Conservation (phyloP, 331 rosid genomes). For the Acacia concinna region DNA sequence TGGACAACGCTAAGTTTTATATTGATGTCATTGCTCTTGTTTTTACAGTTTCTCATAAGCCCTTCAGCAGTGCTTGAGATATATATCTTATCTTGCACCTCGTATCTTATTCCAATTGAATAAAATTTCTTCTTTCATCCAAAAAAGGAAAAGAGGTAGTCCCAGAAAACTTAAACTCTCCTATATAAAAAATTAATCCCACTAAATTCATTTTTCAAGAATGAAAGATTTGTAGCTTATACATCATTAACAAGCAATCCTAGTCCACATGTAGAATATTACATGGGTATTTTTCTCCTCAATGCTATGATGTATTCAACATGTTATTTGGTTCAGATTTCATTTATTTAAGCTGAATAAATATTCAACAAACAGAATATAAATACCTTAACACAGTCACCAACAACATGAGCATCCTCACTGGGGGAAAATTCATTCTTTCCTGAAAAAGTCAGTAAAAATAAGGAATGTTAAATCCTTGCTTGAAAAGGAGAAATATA, state of each 20-base stretch:
- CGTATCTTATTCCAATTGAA: not conserved
- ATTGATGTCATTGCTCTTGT: not conserved
- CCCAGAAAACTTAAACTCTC: not conserved
- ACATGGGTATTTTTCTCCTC: not conserved
- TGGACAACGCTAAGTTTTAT: not conserved
- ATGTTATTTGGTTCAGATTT: not conserved
- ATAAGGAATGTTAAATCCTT: slow-evolving; percentile 17
- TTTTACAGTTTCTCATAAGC: not conserved
- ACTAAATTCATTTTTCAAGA: not conserved
- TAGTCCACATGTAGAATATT: not conserved
- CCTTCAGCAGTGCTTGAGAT: not conserved
- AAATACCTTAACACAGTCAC: slow-evolving; percentile 95
- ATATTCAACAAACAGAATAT: not conserved
- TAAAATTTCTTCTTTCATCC: not conserved
- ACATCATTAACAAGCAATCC: not conserved
- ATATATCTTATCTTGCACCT: not conserved
- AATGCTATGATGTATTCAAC: not conserved
- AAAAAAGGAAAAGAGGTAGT: not conserved
- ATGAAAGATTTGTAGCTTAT: slow-evolving; percentile 3
- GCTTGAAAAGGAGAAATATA: not conserved
- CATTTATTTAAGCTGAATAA: not conserved
- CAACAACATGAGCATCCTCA: slow-evolving; percentile 98
- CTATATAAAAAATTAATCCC: not conserved
- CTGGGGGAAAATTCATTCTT: slow-evolving; percentile 79
- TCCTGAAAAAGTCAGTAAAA: slow-evolving; percentile 51